Evolutionary conservation across 768 basidiomycete species (phyloP), one percentile per base, ranked within the genome.

Genomic region (Filobasidium floriforme): DNA sequence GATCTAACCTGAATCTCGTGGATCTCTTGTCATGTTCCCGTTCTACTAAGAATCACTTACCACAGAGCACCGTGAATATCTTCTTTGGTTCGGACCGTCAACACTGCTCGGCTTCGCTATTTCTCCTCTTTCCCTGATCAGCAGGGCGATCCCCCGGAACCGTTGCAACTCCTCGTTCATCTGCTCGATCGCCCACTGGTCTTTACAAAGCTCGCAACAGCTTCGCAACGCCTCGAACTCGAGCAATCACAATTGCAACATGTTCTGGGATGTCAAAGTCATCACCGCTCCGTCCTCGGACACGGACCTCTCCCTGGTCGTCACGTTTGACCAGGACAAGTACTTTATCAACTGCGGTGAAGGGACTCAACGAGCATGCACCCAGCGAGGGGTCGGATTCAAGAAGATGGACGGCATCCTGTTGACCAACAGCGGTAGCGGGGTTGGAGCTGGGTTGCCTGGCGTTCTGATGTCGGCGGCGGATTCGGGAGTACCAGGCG

Each of bases 311-410:
- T 84, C 87, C 10, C 79, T 96, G 28, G 79, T 88, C 66, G 78
- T 94, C 70, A 82, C 83, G 0, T 92, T 92, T 75, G 87, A 89
- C 70, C 81, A 83, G 62, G 87, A 84, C 14, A 88, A 90, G 71
- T 97, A 92, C 71, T 82, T 93, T 44, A 91, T 97, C 82, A 92
- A 92, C 77, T 85, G 82, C 22, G 87, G 89, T 9, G 92, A 96
- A 77, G 88, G 88, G 66, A 86, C 88, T 1, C 86, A 85, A 51
- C 81, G 93, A 41, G 80, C 88, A 0, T 88, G 88, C 73, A 78
- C 87, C 18, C 88, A 92, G 79, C 85, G 85, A 66, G 81, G 80
- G 69, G 80, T 83, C 54, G 85, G 84, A 59, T 84, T 89, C 83
- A 85, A 82, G 74, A 88, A 85, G 70, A 81, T 88, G 5, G 83